Evolutionary conservation across 2,329 filamentous ascomycete species (phyloP).

Genomic region (Xylaria sp.): DNA sequence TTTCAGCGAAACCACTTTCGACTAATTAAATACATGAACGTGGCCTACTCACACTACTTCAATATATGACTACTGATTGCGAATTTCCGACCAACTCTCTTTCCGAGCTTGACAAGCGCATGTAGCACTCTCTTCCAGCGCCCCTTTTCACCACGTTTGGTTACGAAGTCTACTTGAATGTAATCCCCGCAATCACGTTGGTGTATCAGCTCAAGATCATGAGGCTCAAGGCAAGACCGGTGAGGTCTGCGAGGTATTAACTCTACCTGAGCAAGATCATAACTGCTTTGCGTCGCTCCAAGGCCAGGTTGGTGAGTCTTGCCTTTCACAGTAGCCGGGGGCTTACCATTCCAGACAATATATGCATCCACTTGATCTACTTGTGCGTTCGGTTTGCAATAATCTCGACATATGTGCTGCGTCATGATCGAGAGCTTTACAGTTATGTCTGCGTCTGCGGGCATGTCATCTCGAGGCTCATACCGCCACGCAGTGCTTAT

Average conservation of each 20-base stretch:
- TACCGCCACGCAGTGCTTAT: background rate
- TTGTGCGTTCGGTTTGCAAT: background rate
- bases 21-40: too few relatives aligned
- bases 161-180: background rate
- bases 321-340: background rate
- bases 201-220: background rate
- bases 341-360: background rate
- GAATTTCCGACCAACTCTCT: too few relatives aligned
- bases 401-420: too few relatives aligned
- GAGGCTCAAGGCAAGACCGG: background rate
- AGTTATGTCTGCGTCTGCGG: background rate
- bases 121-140: too few relatives aligned
- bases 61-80: too few relatives aligned
- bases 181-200: slow-evolving; percentile 1
- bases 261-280: background rate
- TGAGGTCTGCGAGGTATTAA: too few relatives aligned
- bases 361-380: background rate
- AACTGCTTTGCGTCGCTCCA: too few relatives aligned
- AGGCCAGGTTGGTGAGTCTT: background rate
- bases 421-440: background rate
- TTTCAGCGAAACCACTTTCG: too few relatives aligned
- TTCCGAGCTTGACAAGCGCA: too few relatives aligned
- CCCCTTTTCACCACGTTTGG: too few relatives aligned
- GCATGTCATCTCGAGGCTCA: background rate
- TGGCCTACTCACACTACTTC: too few relatives aligned